phyloP scores from a whole-genome alignment of 441 rosid species.

The Melianthus villosus region DNA sequence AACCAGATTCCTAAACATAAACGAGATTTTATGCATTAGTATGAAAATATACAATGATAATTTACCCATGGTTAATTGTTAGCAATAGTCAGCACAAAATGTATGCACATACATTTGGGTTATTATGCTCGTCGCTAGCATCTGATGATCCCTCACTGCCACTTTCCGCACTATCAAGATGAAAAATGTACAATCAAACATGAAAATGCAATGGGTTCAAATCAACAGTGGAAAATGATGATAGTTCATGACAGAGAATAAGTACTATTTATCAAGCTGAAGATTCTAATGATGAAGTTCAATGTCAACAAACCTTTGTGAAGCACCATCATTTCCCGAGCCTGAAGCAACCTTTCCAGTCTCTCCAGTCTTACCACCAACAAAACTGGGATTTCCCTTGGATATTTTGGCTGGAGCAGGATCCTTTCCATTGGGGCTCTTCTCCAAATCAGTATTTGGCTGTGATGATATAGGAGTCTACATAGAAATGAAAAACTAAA shows the following conservation, averaged over 20 bases:
- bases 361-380: slow-evolving; percentile 35
- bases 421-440: slow-evolving; percentile 35
- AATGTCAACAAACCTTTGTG: slow-evolving; percentile 48
- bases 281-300: too few species aligned
- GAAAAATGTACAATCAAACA: slow-evolving; percentile 8
- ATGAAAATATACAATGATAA: not conserved
- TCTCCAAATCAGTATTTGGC: slow-evolving; percentile 30
- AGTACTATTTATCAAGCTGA: too few species aligned
- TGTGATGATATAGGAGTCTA: slow-evolving; percentile 45
- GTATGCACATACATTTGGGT: slow-evolving; percentile 60
- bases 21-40: not conserved
- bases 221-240: too few species aligned
- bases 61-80: not conserved
- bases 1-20: slow-evolving; percentile 34
- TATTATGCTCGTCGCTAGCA: slow-evolving; percentile 55
- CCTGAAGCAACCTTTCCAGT: slow-evolving; percentile 52
- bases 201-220: too few species aligned
- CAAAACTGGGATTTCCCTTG: slow-evolving; percentile 22
- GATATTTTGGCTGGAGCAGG: slow-evolving; percentile 44
- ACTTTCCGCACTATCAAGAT: slow-evolving; percentile 57
- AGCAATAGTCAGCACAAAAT: not conserved
- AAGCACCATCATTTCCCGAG: slow-evolving; percentile 75
- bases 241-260: too few species aligned
- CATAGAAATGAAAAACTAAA: slow-evolving; percentile 6
- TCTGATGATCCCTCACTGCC: slow-evolving; percentile 92